Evolutionary conservation across 257 asterid species (phyloP).

Genomic region (Plantago major): DNA sequence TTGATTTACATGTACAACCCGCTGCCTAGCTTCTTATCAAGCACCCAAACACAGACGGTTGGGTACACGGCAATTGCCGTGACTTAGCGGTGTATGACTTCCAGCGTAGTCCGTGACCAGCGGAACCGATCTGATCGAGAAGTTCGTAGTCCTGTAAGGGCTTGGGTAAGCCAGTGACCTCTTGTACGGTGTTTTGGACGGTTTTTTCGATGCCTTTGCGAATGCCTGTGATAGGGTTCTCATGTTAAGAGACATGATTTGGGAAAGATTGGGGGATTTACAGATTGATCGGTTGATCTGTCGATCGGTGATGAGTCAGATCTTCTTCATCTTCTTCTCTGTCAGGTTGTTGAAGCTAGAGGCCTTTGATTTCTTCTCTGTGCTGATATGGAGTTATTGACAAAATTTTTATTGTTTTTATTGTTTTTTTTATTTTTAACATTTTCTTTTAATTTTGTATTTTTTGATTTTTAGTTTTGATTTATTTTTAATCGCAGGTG

Average conservation of each 20-base stretch:
- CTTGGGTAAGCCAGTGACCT: slow-evolving; percentile 86
- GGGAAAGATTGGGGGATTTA: neutral
- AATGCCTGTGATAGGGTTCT: slow-evolving; percentile 87
- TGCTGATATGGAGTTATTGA: neutral
- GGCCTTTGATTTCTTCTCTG: slow-evolving; percentile 7
- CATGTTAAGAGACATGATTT: slow-evolving; percentile 83
- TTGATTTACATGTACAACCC: too few species aligned
- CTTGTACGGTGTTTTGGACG: slow-evolving; percentile 93
- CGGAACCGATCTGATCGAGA: slow-evolving; percentile 89
- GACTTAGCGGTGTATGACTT: slow-evolving; percentile 82
- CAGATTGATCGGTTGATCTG: slow-evolving; percentile 14
- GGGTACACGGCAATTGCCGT: slow-evolving; percentile 67
- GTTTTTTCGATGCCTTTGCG: slow-evolving; percentile 97
- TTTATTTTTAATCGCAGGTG: too few species aligned
- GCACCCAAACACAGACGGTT: slow-evolving; percentile 83
- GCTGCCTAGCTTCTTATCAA: slow-evolving; percentile 84
- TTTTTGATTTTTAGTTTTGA: too few species aligned
- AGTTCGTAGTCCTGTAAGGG: slow-evolving; percentile 85
- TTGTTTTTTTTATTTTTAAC: too few species aligned
- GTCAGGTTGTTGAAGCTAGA: slow-evolving; percentile 30
- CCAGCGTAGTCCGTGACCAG: slow-evolving; percentile 93
- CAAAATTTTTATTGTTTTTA: slow-evolving; percentile 7
- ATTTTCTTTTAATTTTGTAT: too few species aligned
- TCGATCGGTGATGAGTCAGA: slow-evolving; percentile 37
- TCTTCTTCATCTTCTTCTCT: slow-evolving; percentile 28